Conservation (phyloP, 352 stramenopile genomes). For the Globisporangium parvum region DNA sequence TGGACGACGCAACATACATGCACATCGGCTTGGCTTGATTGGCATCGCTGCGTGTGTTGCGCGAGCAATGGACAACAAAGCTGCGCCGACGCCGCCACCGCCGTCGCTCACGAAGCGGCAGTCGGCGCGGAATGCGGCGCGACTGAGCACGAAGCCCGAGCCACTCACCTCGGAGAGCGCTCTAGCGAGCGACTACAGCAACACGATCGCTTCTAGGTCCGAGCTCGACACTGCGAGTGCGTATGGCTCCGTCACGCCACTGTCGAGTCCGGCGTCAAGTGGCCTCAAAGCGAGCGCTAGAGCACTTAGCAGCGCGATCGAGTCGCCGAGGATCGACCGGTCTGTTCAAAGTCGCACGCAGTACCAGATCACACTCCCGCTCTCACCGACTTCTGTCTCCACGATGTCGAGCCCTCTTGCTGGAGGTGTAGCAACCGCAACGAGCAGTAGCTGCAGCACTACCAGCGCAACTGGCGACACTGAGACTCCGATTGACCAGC, state of each 20-base stretch:
- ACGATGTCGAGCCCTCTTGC: neutral
- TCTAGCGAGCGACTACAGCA: no score
- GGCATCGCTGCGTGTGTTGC: no score
- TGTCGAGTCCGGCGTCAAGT: constrained; percentile 2
- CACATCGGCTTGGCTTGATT: no score
- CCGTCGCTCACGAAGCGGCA: constrained; percentile 4
- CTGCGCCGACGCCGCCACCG: neutral
- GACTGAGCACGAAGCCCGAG: neutral
- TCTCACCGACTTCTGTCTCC: constrained; percentile 12
- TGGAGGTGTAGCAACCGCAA: neutral
- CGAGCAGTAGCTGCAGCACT: neutral
- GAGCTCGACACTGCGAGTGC: neutral
- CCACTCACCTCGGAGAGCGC: no score
- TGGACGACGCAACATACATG: no score
- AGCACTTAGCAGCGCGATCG: neutral
- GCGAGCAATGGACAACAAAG: constrained; percentile 8
- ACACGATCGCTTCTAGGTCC: no score
- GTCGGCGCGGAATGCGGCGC: neutral
- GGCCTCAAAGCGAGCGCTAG: neutral
- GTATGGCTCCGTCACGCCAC: neutral
- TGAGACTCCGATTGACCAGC: constrained; percentile 15
- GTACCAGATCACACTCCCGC: constrained; percentile 37
- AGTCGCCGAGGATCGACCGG: constrained; percentile 23
- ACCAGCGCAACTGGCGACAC: neutral
- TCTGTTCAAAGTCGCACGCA: constrained; percentile 46